Evolutionary conservation across 139 green algal species (phyloP).

Genomic region (Coccomyxa sp.): DNA sequence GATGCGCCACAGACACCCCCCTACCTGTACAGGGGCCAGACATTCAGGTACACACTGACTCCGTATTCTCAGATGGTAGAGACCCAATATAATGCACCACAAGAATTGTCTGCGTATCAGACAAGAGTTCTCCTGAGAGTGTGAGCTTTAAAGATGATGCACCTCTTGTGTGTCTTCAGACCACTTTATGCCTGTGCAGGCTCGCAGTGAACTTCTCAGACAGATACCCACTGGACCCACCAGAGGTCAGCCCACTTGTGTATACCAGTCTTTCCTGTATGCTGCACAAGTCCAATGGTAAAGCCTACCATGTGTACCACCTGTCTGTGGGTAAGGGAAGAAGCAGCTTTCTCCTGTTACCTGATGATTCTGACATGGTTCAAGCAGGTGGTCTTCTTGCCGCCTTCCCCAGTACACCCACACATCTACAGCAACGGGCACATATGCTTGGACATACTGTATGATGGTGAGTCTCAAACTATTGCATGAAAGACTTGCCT

Average conservation of each 20-base stretch:
- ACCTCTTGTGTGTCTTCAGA: background rate
- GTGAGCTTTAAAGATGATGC: background rate
- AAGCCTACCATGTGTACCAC: background rate
- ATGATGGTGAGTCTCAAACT: conserved; percentile 65
- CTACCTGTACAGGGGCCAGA: conserved; percentile 41
- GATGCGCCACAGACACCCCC: conserved; percentile 46
- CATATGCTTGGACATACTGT: conserved; percentile 90
- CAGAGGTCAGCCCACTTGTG: conserved; percentile 48
- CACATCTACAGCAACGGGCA: conserved; percentile 92
- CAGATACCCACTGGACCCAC: conserved; percentile 80
- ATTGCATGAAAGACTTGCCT: too few species aligned
- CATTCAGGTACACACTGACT: conserved; percentile 12
- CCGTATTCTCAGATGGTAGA: background rate
- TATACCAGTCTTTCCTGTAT: background rate
- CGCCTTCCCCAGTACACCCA: conserved; percentile 67
- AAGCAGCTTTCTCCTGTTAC: background rate
- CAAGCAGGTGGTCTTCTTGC: conserved; percentile 63
- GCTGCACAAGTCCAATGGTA: background rate
- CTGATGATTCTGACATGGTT: too few species aligned
- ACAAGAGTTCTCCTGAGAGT: background rate
- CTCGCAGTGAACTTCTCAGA: conserved; percentile 66
- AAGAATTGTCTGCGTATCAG: background rate
- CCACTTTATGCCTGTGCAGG: conserved; percentile 9
- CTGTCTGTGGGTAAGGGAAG: background rate
- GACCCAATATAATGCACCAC: background rate